A percentile compares a stretch with the other conserved stretches of the same genome.
These are phyloP conservation scores for Ilyonectria destructans DNA, from an alignment of 2,329 filamentous ascomycete species.

Conservation along the genomic window DNA sequence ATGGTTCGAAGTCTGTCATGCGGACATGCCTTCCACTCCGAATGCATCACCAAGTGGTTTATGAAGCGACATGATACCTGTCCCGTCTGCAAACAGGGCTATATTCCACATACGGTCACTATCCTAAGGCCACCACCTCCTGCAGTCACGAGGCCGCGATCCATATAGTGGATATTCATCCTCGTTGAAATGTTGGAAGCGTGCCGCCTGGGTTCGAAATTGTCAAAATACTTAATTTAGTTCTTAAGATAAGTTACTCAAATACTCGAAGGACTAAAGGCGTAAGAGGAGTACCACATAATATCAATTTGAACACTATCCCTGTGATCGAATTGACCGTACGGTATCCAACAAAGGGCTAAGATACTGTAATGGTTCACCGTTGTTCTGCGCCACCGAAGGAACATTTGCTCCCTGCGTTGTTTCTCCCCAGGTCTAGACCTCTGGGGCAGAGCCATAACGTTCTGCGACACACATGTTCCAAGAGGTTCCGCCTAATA, in stretches of 20 bases:
- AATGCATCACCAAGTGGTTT: slow-evolving; percentile 2
- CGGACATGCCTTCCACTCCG: slow-evolving; percentile 1
- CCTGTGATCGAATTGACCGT: no score
- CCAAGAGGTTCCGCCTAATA: no score
- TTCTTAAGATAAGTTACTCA: no score
- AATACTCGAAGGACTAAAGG: slow-evolving; percentile 4
- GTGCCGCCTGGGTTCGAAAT: slow-evolving; percentile 1
- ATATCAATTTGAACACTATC: no score
- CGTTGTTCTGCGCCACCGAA: no score
- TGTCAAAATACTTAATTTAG: background rate
- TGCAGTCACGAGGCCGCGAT: background rate
- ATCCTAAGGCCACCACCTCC: background rate
- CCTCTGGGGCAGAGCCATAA: no score
- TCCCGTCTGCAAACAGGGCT: slow-evolving; percentile 1
- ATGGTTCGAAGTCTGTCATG: slow-evolving; percentile 1
- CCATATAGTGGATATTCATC: background rate
- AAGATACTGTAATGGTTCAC: no score
- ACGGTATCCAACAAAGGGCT: no score
- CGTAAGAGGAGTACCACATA: background rate
- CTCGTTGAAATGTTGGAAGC: background rate
- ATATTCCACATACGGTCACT: background rate
- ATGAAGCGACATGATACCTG: slow-evolving; percentile 1
- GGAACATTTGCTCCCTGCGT: no score
- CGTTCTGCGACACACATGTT: no score
- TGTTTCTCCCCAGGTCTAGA: no score